Conservation (phyloP, 1,139 yeast species). For the Yamadazyma atmosphaerica region DNA sequence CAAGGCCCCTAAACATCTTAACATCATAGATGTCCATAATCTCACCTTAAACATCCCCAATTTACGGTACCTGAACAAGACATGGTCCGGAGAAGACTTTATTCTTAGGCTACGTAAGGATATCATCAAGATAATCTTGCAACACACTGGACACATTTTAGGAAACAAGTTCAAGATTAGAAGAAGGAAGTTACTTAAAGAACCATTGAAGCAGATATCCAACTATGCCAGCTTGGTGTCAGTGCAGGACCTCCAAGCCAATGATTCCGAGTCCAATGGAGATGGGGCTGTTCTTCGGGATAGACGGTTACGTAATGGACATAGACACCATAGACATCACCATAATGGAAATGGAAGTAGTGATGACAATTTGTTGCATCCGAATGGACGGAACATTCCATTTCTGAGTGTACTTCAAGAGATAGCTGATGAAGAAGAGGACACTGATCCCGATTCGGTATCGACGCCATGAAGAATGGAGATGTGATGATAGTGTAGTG, state of each 20-base stretch:
- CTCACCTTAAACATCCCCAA: conserved; percentile 65
- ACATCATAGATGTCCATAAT: conserved; percentile 70
- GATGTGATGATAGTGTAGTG: too few relatives aligned
- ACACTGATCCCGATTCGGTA: conserved; percentile 7
- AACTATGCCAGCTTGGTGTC: conserved; percentile 41
- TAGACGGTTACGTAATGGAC: conserved; percentile 4
- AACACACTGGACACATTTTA: conserved; percentile 76
- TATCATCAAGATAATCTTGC: conserved; percentile 63
- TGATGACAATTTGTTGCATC: background rate
- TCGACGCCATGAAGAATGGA: too few relatives aligned
- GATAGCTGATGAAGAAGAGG: conserved; percentile 16
- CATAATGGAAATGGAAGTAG: background rate
- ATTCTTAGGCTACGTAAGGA: conserved; percentile 65
- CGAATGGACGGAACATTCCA: conserved; percentile 4
- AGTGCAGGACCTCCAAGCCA: conserved; percentile 37
- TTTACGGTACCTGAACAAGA: conserved; percentile 61
- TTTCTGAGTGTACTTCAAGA: conserved; percentile 17
- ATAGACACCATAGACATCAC: conserved; percentile 7
- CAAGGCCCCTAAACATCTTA: conserved; percentile 69
- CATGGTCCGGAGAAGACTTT: conserved; percentile 81
- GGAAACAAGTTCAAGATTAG: conserved; percentile 67
- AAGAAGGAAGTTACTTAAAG: conserved; percentile 25
- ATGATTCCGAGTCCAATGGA: conserved; percentile 10
- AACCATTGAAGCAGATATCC: conserved; percentile 47
- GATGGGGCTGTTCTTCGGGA: conserved; percentile 18